Evolutionary conservation across 2,329 filamentous ascomycete species (phyloP).

Genomic region (Calonectria honghensis): DNA sequence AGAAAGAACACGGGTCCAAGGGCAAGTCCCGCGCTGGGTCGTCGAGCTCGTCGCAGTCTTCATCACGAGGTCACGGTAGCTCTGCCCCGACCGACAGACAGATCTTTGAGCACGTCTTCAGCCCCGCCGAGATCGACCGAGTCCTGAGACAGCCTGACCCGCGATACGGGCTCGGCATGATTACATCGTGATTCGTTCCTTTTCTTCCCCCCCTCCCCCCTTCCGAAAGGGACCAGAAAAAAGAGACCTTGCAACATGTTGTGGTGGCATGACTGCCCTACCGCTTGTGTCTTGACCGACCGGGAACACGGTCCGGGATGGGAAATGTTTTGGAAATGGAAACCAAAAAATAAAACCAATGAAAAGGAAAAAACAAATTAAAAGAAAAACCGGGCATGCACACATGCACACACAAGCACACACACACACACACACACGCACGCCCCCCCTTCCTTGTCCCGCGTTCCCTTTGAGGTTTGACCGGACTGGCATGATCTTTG

Average conservation of each 20-base stretch:
- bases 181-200: constrained; percentile 62
- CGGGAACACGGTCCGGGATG: constrained; percentile 27
- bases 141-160: constrained; percentile 72
- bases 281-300: constrained; percentile 13
- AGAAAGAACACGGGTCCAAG: constrained; percentile 65
- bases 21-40: constrained; percentile 59
- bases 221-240: neutral
- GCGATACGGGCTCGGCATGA: constrained; percentile 72
- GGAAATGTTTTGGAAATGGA: constrained; percentile 13
- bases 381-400: neutral
- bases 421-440: neutral
- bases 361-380: constrained; percentile 7
- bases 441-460: neutral
- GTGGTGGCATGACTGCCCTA: constrained; percentile 38
- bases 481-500: constrained; percentile 47
- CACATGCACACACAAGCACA: neutral
- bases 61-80: constrained; percentile 53
- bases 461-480: constrained; percentile 40
- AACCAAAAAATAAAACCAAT: neutral
- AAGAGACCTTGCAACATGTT: constrained; percentile 24
- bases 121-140: constrained; percentile 68
- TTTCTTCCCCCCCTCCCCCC: neutral
- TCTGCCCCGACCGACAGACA: constrained; percentile 66
- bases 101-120: constrained; percentile 74
- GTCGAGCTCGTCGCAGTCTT: constrained; percentile 55